Evolutionary conservation across 2,329 filamentous ascomycete genomes (phyloP), one percentile per base, ranked within the genome.

Genomic region (Phyllosticta citriasiana): DNA sequence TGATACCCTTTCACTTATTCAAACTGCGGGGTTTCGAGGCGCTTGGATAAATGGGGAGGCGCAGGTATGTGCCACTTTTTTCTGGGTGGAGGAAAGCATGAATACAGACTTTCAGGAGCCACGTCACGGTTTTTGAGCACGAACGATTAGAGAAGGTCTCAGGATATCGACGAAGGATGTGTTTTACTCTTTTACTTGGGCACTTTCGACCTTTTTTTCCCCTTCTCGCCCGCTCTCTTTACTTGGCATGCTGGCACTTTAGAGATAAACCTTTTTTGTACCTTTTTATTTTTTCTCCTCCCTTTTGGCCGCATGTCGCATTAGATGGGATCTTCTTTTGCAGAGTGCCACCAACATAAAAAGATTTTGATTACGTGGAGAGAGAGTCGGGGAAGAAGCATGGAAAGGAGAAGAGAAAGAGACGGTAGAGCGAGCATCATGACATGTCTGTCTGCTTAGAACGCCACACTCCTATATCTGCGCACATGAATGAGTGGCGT

Each of bases 1-100:
- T 51, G 58, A 60, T 60, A 56, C 58, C 58, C 58, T n/a, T 47
- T 47, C 40, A 47, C 16, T 6, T 55, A 33, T 27, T 55, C 25
- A 50, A 53, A 55, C 57, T 52, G 57, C 35, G 50, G 30, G 57
- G 27, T 54, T 51, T 40, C 33, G 22, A 22, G 52, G 57, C 30
- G 54, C 54, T 40, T 58, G 50, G 19, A 30, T 16, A 51, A 35
- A 52, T 8, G 27, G 27, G 27, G 27, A 30, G 27, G 27, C 27
- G 57, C 40, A 47, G 40, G 40, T 47, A 47, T n/a, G 40, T n/a
- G 40, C 27, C 27, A 19, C 40, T 47, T 47, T 47, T 47, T n/a
- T n/a, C n/a, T 16, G 40, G 12, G 14, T 47, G 16, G 40, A 47
- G 40, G 40, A 47, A 3, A 47, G 33, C 33, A 40, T 40, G 33